These are phyloP conservation scores for Coemansia sp. DNA, from an alignment of 192 early-diverging fungal species.

Conservation along the genomic window DNA sequence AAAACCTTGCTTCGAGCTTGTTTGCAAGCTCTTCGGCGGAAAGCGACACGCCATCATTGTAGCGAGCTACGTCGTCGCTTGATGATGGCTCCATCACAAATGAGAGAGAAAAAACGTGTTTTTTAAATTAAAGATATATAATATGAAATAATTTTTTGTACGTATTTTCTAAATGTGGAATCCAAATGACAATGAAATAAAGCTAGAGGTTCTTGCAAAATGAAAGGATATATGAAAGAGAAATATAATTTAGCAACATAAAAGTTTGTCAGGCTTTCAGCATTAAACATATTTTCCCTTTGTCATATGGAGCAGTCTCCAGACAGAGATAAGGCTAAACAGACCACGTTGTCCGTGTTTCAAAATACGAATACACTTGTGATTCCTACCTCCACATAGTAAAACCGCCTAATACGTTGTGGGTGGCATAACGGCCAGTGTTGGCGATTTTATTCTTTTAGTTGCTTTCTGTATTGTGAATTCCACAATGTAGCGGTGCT, in stretches of 20 bases:
- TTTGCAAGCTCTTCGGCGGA: slow-evolving; percentile 45
- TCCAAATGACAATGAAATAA: not conserved
- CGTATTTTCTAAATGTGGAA: not conserved
- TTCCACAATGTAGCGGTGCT: no score
- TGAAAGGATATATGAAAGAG: not conserved
- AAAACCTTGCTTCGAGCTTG: slow-evolving; percentile 56
- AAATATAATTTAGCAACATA: not conserved
- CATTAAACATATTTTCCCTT: not conserved
- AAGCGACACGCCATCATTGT: slow-evolving; percentile 50
- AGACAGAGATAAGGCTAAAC: not conserved
- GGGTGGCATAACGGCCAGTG: not conserved
- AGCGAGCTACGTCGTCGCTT: slow-evolving; percentile 47
- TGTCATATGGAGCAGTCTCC: not conserved
- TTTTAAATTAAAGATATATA: not conserved
- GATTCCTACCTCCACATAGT: not conserved
- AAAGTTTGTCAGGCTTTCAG: not conserved
- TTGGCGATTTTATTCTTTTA: not conserved
- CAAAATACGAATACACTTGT: not conserved
- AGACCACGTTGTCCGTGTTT: not conserved
- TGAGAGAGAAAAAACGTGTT: not conserved
- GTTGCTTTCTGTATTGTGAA: not conserved
- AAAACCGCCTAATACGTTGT: not conserved
- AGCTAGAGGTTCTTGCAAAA: not conserved
- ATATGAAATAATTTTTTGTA: not conserved
- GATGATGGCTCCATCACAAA: slow-evolving; percentile 34